Evolutionary conservation across 106 monocot species (phyloP), one percentile per base, ranked within the genome.

Genomic region (Hemerocallis citrina): DNA sequence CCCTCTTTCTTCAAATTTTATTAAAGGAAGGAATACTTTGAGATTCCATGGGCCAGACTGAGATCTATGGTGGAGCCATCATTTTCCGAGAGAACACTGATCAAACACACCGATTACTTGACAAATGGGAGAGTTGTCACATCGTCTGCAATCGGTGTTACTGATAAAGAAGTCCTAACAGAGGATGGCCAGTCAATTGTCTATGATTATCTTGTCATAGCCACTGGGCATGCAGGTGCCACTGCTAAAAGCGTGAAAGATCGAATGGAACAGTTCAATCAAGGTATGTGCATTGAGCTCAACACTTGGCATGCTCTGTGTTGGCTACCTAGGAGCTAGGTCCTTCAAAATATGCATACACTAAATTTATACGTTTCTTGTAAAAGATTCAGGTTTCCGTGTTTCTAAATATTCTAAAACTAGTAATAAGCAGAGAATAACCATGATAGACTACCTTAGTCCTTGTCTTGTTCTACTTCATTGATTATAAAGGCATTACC

Each of bases 1-100:
- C 21, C 16, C 17, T 16, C 37, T 27, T 62, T 24, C 17, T 52
- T 45, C 65, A 29, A 8, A 3, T 9, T 22, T 1, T 39, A 22
- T 23, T 23, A 31, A 50, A 86, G 86, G 57, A 86, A 86, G 61
- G 86, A 86, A 33, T 86, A 86, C 49, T 73, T 86, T 62, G 86
- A 86, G 72, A 86, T 86, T 22, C 68, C 86, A 42, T 86, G 86
- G 86, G 86, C 86, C 28, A 59, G 59, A 20, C 30, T 79, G 68
- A 73, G 78, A 52, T 57, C 68, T 17, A 79, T 43, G 67, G 78
- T 79, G 9, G 78, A 73, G 36, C 78, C 78, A 39, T 63, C 73
- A 14, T 40, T 79, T 52, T 55, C 73, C 20, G 68, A 73, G 62
- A 79, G 73, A 68, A 58, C 78, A 31, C 3, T 79, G 34, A 59